A percentile compares a stretch with the other conserved stretches of the same genome.
Evolutionary conservation across 192 early-diverging fungal species (phyloP).

Genomic region (Lobosporangium transversale): DNA sequence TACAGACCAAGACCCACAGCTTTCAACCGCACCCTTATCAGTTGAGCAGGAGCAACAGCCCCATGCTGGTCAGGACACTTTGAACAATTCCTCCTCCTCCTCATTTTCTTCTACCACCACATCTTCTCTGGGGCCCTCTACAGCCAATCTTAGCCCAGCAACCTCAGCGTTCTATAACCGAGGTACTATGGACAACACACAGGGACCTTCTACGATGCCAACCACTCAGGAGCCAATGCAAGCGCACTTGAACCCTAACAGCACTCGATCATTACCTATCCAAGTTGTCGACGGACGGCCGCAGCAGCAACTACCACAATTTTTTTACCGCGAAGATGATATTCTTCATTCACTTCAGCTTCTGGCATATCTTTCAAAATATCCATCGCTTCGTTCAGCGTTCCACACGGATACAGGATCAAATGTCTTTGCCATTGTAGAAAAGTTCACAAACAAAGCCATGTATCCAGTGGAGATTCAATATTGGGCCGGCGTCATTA

Average conservation of each 20-base stretch:
- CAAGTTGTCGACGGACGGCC: conserved; percentile 33
- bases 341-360: conserved; percentile 85
- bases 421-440: conserved; percentile 83
- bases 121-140: conserved; percentile 16
- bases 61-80: conserved; percentile 12
- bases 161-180: conserved; percentile 21
- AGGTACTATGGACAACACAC: conserved; percentile 10
- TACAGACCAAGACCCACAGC: conserved; percentile 27
- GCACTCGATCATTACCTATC: conserved; percentile 31
- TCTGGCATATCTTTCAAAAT: conserved; percentile 90
- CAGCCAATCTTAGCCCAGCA: conserved; percentile 16
- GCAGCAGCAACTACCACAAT: conserved; percentile 42
- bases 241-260: conserved; percentile 13
- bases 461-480: conserved; percentile 71
- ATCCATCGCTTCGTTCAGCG: conserved; percentile 78
- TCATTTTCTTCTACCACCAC: conserved; percentile 13
- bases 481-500: conserved; percentile 81
- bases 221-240: conserved; percentile 18
- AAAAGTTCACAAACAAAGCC: conserved; percentile 73
- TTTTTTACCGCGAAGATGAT: conserved; percentile 82
- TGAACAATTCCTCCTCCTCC: conserved; percentile 33
- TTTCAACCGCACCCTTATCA: conserved; percentile 17
- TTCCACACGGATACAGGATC: conserved; percentile 61
- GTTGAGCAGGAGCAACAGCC: conserved; percentile 4
- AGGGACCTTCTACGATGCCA: conserved; percentile 6